Percentiles rank a stretch among this genome's conserved stretches.
Conservation (phyloP, 768 basidiomycete genomes). For the Russula virescens region DNA sequence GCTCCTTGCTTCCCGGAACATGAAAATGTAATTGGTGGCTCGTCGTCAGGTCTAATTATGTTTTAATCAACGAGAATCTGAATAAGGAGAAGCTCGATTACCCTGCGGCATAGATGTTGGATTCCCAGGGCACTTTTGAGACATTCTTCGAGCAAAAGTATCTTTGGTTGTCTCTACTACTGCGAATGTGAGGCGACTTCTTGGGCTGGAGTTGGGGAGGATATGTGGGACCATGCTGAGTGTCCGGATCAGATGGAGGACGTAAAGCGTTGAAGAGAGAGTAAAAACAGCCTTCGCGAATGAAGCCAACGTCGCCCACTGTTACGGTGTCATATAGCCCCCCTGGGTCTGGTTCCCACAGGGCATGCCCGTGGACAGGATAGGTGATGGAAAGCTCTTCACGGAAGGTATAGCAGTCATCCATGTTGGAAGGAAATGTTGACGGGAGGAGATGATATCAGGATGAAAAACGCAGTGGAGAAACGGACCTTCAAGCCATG, state of each 20-base stretch:
- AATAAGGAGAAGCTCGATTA: not conserved
- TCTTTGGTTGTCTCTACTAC: not conserved
- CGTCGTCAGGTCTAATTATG: not conserved
- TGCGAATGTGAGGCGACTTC: not conserved
- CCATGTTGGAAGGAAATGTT: too few species aligned
- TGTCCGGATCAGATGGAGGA: not conserved
- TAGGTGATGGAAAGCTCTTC: not conserved
- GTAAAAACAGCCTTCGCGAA: not conserved
- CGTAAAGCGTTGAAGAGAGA: not conserved
- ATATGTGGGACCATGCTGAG: too few species aligned
- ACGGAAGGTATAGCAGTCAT: not conserved
- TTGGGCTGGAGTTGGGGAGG: not conserved
- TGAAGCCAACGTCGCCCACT: not conserved
- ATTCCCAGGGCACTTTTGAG: not conserved
- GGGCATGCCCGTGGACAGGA: not conserved
- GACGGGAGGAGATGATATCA: too few species aligned
- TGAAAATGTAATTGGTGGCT: not conserved
- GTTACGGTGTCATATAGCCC: not conserved
- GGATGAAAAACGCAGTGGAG: too few species aligned
- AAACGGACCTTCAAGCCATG: too few species aligned
- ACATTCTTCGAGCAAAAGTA: not conserved
- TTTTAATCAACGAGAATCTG: not conserved
- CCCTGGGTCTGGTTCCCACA: not conserved
- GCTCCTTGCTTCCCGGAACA: not conserved
- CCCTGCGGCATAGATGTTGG: not conserved